Evolutionary conservation across 225 moss, liverwort and hornwort species (phyloP), one percentile per base, ranked within the genome.

Genomic region (Antitrichia curtipendula): DNA sequence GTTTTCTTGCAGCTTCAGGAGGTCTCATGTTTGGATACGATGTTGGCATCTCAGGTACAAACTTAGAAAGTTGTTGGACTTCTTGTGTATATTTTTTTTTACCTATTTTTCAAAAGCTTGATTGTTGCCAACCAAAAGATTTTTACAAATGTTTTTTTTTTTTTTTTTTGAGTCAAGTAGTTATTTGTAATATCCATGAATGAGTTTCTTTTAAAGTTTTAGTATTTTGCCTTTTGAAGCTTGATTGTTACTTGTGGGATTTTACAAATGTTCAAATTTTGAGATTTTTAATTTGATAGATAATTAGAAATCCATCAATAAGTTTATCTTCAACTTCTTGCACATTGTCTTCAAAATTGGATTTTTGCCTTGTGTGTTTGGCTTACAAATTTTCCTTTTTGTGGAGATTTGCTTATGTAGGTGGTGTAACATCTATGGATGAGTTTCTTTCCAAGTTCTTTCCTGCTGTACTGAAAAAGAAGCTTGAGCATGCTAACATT

Each of bases 381-480:
- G 1, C 47, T 47, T 23, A 82, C 61, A 61, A 45, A 61, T 82
- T 2, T 27, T 40, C 2, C 2, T 15, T 50, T 41, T 23, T 8
- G 43, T 21, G 22, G 21, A 3, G 0, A 1, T 25, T 61, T 78
- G 8, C 3, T n/a, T 22, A 6, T 10, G 13, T 57, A 92, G 83
- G 90, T 5, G 90, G 88, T 11, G 84, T 92, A 13, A 92, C 90
- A 45, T 86, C 86, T 1, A 90, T 90, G 90, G 84, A 86, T 65
- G 75, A 91, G 31, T 96, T 96, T 53, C 89, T 88, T 27, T 58
- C 10, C 5, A 93, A 94, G 20, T 96, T 96, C 60, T 95, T 95
- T 5, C 93, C 92, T 0, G 7, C 45, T 52, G 40, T 95, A 49
- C 75, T 70, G 6, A 40, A 83, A 18, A 88, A 90, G 49, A 83